A percentile compares a stretch with the other conserved stretches of the same genome.
phyloP scores from a whole-genome alignment of 441 rosid genomes.

The Croton laevigatus region DNA sequence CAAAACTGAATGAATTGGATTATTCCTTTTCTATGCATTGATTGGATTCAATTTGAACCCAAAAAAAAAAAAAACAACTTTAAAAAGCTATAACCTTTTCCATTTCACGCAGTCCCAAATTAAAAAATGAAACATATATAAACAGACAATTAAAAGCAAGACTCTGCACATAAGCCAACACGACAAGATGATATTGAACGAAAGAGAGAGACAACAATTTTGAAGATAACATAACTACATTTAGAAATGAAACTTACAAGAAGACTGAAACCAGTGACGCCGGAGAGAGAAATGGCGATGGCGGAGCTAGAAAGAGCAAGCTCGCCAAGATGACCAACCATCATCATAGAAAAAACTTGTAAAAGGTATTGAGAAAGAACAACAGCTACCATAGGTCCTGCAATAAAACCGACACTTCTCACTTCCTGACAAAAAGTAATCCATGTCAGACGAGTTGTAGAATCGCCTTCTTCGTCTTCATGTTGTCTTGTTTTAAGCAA shows the following conservation, averaged over 20 bases:
- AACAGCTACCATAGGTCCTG: slow-evolving; percentile 44
- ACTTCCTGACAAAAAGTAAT: slow-evolving; percentile 25
- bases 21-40: too few species aligned
- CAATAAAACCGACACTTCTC: slow-evolving; percentile 27
- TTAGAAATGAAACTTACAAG: slow-evolving; percentile 25
- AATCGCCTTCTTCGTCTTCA: background rate
- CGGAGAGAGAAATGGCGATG: slow-evolving; percentile 38
- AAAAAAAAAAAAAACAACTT: too few species aligned
- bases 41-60: too few species aligned
- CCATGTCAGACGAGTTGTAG: slow-evolving; percentile 8
- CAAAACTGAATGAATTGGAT: too few species aligned
- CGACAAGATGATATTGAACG: too few species aligned
- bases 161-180: too few species aligned
- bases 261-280: slow-evolving; percentile 43
- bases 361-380: slow-evolving; percentile 29
- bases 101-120: too few species aligned
- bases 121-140: too few species aligned
- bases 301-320: slow-evolving; percentile 50
- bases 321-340: slow-evolving; percentile 49
- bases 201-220: background rate
- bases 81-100: too few species aligned
- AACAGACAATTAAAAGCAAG: too few species aligned
- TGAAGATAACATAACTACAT: background rate
- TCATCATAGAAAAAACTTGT: slow-evolving; percentile 35
- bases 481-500: background rate